Percentiles rank a stretch among this genome's conserved stretches.
Evolutionary conservation across 495 filamentous ascomycete genomes (phyloP).

Genomic region (Lepraria neglecta): DNA sequence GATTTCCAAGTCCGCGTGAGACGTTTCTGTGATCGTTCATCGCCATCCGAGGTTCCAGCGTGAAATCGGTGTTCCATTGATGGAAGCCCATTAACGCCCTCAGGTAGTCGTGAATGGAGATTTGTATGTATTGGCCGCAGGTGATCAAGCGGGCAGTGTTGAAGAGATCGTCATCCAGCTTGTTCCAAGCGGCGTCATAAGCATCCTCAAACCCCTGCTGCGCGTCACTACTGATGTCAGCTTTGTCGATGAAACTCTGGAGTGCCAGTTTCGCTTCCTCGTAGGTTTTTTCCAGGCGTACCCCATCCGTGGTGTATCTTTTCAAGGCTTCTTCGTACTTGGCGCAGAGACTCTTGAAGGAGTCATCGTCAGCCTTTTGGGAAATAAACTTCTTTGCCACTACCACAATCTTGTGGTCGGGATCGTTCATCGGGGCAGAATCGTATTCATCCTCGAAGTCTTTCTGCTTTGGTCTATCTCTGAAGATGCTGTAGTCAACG

Average conservation of each 20-base stretch:
- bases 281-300: too few relatives aligned
- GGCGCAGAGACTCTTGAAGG: too few relatives aligned
- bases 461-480: too few relatives aligned
- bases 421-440: too few relatives aligned
- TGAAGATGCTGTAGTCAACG: too few relatives aligned
- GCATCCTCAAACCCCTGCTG: constrained; percentile 1
- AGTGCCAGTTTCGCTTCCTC: too few relatives aligned
- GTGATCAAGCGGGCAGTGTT: constrained; percentile 37
- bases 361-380: too few relatives aligned
- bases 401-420: too few relatives aligned
- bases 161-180: constrained; percentile 39
- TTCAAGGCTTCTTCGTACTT: neutral
- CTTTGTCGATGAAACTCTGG: neutral
- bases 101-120: constrained; percentile 32
- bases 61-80: constrained; percentile 31
- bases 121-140: constrained; percentile 34
- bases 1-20: constrained; percentile 42
- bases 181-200: constrained; percentile 20
- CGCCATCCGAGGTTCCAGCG: constrained; percentile 31
- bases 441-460: too few relatives aligned
- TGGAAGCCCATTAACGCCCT: constrained; percentile 21
- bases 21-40: constrained; percentile 21
- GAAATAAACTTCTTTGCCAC: too few relatives aligned
- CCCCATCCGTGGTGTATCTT: neutral
- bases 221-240: neutral